Conservation (phyloP, 2,329 filamentous ascomycete genomes). For the Pestalotiopsis sp. region DNA sequence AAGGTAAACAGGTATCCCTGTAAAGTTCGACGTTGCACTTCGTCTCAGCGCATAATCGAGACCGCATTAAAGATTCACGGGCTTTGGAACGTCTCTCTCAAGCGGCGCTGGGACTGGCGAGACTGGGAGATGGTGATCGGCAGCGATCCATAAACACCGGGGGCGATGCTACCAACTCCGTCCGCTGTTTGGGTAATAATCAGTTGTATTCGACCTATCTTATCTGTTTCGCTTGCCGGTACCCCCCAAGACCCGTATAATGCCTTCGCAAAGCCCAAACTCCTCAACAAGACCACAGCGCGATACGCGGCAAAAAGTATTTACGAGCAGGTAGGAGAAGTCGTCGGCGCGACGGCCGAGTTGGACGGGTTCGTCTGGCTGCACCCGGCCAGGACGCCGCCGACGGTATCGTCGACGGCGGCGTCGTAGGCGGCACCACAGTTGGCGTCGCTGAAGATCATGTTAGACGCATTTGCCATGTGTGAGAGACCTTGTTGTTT, state of each 20-base stretch:
- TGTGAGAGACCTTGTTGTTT: not conserved
- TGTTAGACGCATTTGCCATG: not conserved
- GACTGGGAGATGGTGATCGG: too few relatives aligned
- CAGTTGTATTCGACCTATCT: not conserved
- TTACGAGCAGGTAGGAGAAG: constrained; percentile 1
- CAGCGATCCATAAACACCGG: too few relatives aligned
- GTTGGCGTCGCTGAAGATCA: constrained; percentile 40
- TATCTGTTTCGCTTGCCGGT: not conserved
- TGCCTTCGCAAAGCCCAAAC: not conserved
- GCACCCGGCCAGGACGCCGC: constrained; percentile 35
- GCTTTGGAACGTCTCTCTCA: too few relatives aligned
- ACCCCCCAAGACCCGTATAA: not conserved
- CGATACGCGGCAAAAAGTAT: not conserved
- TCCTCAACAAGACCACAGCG: not conserved
- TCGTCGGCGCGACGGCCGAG: not conserved
- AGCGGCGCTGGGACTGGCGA: too few relatives aligned
- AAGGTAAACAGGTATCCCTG: not conserved
- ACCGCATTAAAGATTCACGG: too few relatives aligned
- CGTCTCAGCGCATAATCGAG: too few relatives aligned
- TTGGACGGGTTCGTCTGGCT: constrained; percentile 34
- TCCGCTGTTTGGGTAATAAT: not conserved
- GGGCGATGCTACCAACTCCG: too few relatives aligned
- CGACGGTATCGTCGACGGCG: constrained; percentile 42
- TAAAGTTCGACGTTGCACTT: too few relatives aligned
- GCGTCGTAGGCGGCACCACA: constrained; percentile 44